Percentiles rank a stretch among this genome's conserved stretches.
Evolutionary conservation across 2,329 filamentous ascomycete genomes (phyloP).

Genomic region (Colletotrichum endophyticum): DNA sequence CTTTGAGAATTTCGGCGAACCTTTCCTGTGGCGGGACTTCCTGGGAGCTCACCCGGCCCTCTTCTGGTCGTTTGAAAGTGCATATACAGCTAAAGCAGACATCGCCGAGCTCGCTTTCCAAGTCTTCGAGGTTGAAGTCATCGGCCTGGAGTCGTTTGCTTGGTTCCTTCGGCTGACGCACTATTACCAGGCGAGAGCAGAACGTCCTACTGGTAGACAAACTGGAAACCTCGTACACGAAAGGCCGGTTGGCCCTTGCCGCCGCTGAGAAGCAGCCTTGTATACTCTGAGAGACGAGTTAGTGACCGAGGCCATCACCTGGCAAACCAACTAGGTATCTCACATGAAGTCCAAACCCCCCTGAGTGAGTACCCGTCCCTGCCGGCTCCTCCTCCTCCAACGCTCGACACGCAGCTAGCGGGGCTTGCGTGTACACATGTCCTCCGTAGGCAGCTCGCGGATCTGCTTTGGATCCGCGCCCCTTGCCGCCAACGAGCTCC

Average conservation of each 20-base stretch:
- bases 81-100: conserved; percentile 56
- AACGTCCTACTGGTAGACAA: conserved; percentile 53
- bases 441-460: conserved; percentile 37
- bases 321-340: conserved; percentile 19
- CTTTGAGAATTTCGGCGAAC: conserved; percentile 44
- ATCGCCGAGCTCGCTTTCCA: conserved; percentile 39
- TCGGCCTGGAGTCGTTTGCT: background rate
- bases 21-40: conserved; percentile 45
- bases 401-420: conserved; percentile 34
- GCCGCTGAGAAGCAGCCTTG: conserved; percentile 60
- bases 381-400: conserved; percentile 28
- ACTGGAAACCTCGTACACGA: conserved; percentile 53
- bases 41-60: conserved; percentile 41
- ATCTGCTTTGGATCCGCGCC: conserved; percentile 10
- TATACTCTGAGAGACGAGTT: conserved; percentile 46
- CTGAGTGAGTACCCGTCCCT: background rate
- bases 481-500: conserved; percentile 7
- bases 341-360: conserved; percentile 41
- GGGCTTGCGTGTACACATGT: conserved; percentile 40
- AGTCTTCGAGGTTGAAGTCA: conserved; percentile 35
- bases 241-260: conserved; percentile 53
- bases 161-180: conserved; percentile 30
- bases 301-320: background rate
- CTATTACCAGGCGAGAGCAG: conserved; percentile 53
- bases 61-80: conserved; percentile 53